Percentiles rank a stretch among this genome's conserved stretches.
Evolutionary conservation across 192 early-diverging fungal genomes (phyloP).

Genomic region (Coemansia erecta): DNA sequence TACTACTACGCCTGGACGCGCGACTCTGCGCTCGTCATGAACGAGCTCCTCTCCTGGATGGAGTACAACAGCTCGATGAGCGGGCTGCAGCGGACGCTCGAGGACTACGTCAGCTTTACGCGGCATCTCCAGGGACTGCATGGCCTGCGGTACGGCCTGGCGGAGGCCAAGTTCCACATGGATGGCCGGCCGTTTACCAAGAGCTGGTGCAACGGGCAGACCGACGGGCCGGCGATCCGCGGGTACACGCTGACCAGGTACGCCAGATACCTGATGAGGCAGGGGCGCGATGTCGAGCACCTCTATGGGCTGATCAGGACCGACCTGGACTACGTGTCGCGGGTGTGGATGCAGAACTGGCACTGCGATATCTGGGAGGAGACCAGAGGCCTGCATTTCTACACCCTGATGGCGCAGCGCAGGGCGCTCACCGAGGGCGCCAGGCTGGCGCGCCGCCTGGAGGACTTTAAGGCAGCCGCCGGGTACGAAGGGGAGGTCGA

Average conservation of each 20-base stretch:
- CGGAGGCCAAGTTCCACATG: constrained; percentile 67
- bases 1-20: constrained; percentile 79
- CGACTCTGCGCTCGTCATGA: constrained; percentile 63
- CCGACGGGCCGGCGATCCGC: constrained; percentile 65
- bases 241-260: constrained; percentile 28
- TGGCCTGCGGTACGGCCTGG: constrained; percentile 34
- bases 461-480: constrained; percentile 4
- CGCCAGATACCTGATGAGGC: background rate
- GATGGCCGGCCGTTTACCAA: constrained; percentile 53
- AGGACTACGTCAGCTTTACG: constrained; percentile 36
- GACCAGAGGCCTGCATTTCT: constrained; percentile 65
- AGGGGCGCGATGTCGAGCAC: background rate
- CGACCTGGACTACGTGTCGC: constrained; percentile 65
- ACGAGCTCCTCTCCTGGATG: constrained; percentile 41
- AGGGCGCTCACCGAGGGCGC: constrained; percentile 60
- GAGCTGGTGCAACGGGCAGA: constrained; percentile 65
- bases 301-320: constrained; percentile 50
- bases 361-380: constrained; percentile 84
- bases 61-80: background rate
- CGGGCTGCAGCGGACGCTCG: background rate
- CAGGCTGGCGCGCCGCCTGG: constrained; percentile 33
- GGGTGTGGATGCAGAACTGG: constrained; percentile 43
- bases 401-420: constrained; percentile 64
- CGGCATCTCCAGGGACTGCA: constrained; percentile 16
- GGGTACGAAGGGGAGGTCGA: constrained; percentile 38